Base-by-base conservation (phyloP, 1,284 basidiomycete species). In the Cutaneotrichosporon sp. region DNA sequence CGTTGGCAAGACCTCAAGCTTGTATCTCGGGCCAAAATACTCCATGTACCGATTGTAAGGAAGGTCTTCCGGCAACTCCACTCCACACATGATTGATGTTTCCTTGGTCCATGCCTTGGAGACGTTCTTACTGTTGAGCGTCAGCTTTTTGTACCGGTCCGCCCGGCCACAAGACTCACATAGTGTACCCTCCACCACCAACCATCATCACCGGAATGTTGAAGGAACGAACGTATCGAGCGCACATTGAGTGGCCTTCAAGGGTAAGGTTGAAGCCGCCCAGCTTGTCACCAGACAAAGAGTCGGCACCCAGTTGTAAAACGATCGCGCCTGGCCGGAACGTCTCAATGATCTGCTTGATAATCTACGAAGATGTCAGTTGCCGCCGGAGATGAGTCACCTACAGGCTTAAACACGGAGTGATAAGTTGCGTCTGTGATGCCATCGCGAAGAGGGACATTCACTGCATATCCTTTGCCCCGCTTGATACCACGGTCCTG, bases 31-130 rank as follows among this genome's bases (percentile, higher is more conserved):
- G 0, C 93, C 94, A 72, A 93, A 98, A 84, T 93, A 98, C 72
- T 97, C 93, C 70, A 97, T 90, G 74, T 92, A 97, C 65, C 93
- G 87, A 74, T 90, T 96, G 83, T 89, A 97, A 0, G 94, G 94
- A 58, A 98, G 72, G 65, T 89, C 85, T 32, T 82, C 82, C 61
- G 88, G 83, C 49, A 97, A 85, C 67, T 92, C 86, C 43, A 89
- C 80, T 2, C 90, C 92, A 14, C 94, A 81, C 29, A 92, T 88
- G 65, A 94, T 87, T 0, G 91, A 93, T 0, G 96, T 98, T 74
- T 99, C 96, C 75, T 90, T 97, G 19, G 92, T 87, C 94, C 94
- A 99, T 11, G 88, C 86, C 33, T 91, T 80, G 1, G 90, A 90
- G 7, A 97, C 93, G 68, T 99, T 99, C 74, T 90, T 90, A 25